Evolutionary conservation across 2,329 filamentous ascomycete species (phyloP).

Genomic region (Venturia aucupariae): DNA sequence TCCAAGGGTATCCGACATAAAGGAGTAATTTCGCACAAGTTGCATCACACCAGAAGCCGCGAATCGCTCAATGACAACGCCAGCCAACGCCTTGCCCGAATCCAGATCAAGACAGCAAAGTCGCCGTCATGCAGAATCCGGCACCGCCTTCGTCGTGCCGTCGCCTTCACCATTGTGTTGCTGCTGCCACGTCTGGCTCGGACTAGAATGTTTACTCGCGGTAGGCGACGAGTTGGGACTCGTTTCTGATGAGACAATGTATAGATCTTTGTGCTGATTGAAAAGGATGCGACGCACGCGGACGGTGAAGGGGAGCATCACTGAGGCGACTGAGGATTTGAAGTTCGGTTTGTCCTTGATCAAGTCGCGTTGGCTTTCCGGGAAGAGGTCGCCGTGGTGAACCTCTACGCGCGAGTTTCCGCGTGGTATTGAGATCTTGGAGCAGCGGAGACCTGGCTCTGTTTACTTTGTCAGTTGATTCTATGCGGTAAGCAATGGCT

Average conservation of each 20-base stretch:
- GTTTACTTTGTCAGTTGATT: neutral
- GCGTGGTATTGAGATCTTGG: constrained; percentile 38
- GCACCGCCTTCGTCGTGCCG: neutral
- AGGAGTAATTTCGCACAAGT: neutral
- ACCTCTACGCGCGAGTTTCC: constrained; percentile 38
- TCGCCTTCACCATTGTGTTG: constrained; percentile 14
- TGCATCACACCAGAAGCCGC: neutral
- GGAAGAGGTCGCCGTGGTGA: constrained; percentile 25
- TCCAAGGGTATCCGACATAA: neutral
- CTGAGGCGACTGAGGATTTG: constrained; percentile 38
- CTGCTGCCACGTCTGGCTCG: constrained; percentile 15
- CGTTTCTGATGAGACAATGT: constrained; percentile 37
- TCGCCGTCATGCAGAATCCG: neutral
- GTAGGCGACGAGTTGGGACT: constrained; percentile 32
- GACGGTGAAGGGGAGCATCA: constrained; percentile 35
- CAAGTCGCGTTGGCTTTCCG: constrained; percentile 31
- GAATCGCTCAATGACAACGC: neutral
- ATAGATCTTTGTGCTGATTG: constrained; percentile 39
- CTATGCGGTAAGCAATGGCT: neutral
- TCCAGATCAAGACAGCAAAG: neutral
- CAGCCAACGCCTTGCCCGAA: neutral
- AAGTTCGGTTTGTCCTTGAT: constrained; percentile 29
- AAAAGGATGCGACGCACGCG: constrained; percentile 39
- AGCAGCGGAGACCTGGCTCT: constrained; percentile 32
- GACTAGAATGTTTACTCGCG: constrained; percentile 29